A percentile compares a stretch with the other conserved stretches of the same genome.
phyloP scores from a whole-genome alignment of 257 asterid species.

The Rehmannia glutinosa region DNA sequence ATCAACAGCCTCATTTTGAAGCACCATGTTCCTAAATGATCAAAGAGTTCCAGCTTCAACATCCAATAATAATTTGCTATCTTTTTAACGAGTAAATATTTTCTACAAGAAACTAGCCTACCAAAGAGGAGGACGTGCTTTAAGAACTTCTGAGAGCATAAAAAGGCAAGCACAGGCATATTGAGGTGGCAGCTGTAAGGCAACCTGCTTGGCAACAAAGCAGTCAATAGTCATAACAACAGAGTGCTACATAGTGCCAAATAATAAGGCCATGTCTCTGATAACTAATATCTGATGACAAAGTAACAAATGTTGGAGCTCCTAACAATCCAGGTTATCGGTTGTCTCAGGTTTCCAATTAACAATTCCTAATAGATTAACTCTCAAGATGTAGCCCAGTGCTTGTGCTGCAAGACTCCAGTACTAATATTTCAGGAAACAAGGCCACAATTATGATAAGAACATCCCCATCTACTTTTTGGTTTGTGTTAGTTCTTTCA shows the following conservation, averaged over 20 bases:
- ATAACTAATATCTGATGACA: too few relatives aligned
- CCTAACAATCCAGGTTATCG: too few relatives aligned
- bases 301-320: too few relatives aligned
- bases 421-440: too few relatives aligned
- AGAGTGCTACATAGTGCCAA: neutral
- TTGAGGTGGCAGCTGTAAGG: constrained; percentile 94
- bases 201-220: constrained; percentile 46
- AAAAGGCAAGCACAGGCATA: constrained; percentile 96
- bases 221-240: constrained; percentile 4
- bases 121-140: constrained; percentile 93
- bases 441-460: too few relatives aligned
- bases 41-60: constrained; percentile 7
- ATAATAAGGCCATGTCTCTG: too few relatives aligned
- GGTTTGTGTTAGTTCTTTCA: too few relatives aligned
- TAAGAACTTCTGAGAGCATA: constrained; percentile 90
- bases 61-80: neutral
- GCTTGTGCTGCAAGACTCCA: too few relatives aligned
- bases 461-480: too few relatives aligned
- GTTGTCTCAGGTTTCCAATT: too few relatives aligned
- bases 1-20: constrained; percentile 67
- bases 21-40: constrained; percentile 66
- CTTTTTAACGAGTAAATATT: neutral
- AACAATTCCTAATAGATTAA: too few relatives aligned
- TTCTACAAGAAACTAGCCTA: constrained; percentile 26
- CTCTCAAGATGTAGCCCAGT: too few relatives aligned